Evolutionary conservation across 2,329 filamentous ascomycete species (phyloP).

Genomic region (Phialophora macrospora): DNA sequence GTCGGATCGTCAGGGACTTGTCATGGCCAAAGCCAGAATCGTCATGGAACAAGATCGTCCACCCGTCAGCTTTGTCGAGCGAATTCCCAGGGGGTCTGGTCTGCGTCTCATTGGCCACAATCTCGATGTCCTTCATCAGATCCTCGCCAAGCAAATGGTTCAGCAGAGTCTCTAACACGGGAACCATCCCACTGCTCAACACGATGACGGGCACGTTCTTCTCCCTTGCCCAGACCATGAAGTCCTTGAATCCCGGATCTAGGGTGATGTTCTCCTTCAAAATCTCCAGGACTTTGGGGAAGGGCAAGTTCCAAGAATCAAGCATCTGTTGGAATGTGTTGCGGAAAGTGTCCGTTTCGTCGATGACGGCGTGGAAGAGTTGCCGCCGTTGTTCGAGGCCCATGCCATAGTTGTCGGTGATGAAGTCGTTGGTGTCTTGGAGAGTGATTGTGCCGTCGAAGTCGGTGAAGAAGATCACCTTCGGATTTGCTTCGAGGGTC

Average conservation of each 20-base stretch:
- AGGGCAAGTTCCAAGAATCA: slow-evolving; percentile 80
- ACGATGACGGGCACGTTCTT: slow-evolving; percentile 93
- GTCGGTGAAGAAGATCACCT: slow-evolving; percentile 98
- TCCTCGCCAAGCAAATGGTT: slow-evolving; percentile 80
- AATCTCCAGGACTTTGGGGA: slow-evolving; percentile 77
- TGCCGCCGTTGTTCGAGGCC: slow-evolving; percentile 71
- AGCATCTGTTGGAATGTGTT: slow-evolving; percentile 92
- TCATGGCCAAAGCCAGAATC: slow-evolving; percentile 87
- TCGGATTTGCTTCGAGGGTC: slow-evolving; percentile 64
- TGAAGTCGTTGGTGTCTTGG: slow-evolving; percentile 69
- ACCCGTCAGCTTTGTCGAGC: slow-evolving; percentile 80
- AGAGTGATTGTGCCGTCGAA: slow-evolving; percentile 96
- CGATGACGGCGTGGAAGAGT: slow-evolving; percentile 77
- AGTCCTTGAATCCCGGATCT: slow-evolving; percentile 85
- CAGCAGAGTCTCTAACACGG: slow-evolving; percentile 83
- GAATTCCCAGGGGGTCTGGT: slow-evolving; percentile 68
- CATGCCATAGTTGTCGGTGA: slow-evolving; percentile 90
- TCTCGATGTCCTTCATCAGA: slow-evolving; percentile 73
- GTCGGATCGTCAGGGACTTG: slow-evolving; percentile 88
- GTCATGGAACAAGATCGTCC: slow-evolving; percentile 87
- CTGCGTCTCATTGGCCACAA: slow-evolving; percentile 84
- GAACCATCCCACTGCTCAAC: slow-evolving; percentile 88
- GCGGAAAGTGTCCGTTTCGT: slow-evolving; percentile 55
- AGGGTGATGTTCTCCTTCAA: slow-evolving; percentile 83
- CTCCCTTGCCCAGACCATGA: slow-evolving; percentile 78